Percentiles rank a stretch among this genome's conserved stretches.
Evolutionary conservation across 345 rosid genomes (phyloP).

Genomic region (Salix dunnii): DNA sequence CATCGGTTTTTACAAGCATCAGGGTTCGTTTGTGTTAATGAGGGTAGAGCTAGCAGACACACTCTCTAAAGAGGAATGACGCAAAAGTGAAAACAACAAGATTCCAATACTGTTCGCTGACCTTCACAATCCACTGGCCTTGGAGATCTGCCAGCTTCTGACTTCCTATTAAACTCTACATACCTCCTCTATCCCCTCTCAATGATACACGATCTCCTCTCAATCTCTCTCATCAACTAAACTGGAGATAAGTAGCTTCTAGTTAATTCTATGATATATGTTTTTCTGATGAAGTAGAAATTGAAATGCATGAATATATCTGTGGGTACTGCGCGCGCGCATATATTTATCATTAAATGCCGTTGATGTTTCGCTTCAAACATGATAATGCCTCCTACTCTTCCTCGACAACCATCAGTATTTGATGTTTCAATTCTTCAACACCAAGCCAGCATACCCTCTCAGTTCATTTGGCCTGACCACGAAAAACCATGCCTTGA

Average conservation of each 20-base stretch:
- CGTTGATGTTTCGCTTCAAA: background rate
- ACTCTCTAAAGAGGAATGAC: constrained; percentile 13
- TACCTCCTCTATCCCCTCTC: background rate
- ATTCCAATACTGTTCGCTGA: background rate
- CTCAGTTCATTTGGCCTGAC: constrained; percentile 89
- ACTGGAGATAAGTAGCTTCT: background rate
- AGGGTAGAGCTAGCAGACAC: background rate
- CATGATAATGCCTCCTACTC: constrained; percentile 7
- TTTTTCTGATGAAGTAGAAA: background rate
- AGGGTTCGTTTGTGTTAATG: too few relatives aligned
- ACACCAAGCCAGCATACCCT: constrained; percentile 49
- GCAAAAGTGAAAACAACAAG: constrained; percentile 20
- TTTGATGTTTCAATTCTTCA: constrained; percentile 62
- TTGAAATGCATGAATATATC: background rate
- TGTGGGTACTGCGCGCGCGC: too few relatives aligned
- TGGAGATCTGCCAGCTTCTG: background rate
- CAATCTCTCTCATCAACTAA: background rate
- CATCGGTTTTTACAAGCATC: too few relatives aligned
- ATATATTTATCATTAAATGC: background rate
- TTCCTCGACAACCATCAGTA: constrained; percentile 27
- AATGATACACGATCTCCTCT: background rate
- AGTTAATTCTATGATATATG: background rate
- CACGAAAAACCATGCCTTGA: constrained; percentile 54
- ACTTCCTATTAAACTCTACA: background rate
- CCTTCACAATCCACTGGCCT: background rate